Evolutionary conservation across 1,284 basidiomycete genomes (phyloP), one percentile per base, ranked within the genome.

Genomic region (Veloporphyrellus conicus): DNA sequence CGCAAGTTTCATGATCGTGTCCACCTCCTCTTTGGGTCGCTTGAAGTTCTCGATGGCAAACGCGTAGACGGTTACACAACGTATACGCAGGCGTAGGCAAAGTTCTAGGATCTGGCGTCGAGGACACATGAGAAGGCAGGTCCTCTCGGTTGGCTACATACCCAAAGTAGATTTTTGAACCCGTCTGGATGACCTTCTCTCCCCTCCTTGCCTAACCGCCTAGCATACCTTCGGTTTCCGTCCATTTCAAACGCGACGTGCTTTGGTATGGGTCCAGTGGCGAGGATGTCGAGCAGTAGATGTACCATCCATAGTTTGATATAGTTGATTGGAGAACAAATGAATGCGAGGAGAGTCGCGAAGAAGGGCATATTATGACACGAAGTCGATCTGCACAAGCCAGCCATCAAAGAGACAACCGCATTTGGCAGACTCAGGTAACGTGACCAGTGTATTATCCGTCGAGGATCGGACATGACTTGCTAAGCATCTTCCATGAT

Each of bases 211-310:
- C 84, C 79, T 18, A 79, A 73, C 54, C 67, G 73, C n/a, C 88
- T 77, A 0, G 96, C 95, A 64, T 90, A 97, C 6, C 96, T 77
- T 43, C 96, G 75, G 67, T 99, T 99, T 5, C 96, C 96, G 61
- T 99, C 96, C 93, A 99, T 96, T 31, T 97, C 88, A 64, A 99
- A 95, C 3, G 90, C 94, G 35, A 99, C 80, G 73, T 99, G 96
- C 35, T 75, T 69, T 0, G 96, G 96, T 18, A 96, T 76, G 1
- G 96, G 95, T 0, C 94, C 95, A 6, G 84, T 73, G 0, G 84
- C 73, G 32, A 94, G 75, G 20, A 90, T 69, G 45, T 70, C 68
- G 45, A 92, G 73, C 19, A 90, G 62, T 14, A 80, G 6, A 18
- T 54, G 37, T 3, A 48, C 20, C 5, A 68, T 40, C 52, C 67